These are phyloP conservation scores for Betula pendula DNA, from an alignment of 306 rosid genomes.

Conservation along the genomic window DNA sequence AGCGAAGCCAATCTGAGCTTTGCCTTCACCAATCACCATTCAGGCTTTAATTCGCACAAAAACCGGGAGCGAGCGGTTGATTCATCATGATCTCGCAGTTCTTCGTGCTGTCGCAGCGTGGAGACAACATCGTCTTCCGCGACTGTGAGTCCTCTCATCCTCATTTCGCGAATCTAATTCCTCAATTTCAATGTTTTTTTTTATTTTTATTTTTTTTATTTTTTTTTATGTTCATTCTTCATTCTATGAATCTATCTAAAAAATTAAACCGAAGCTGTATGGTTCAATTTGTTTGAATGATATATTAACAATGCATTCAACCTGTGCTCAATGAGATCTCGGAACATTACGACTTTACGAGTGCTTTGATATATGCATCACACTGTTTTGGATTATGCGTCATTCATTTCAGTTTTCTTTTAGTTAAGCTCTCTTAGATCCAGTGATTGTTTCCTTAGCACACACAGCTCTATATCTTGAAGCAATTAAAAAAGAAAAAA, in stretches of 20 bases:
- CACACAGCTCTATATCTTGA: background rate
- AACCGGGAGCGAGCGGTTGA: background rate
- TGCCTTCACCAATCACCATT: background rate
- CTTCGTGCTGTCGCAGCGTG: slow-evolving; percentile 55
- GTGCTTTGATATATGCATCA: too few species aligned
- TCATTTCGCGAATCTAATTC: background rate
- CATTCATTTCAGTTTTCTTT: background rate
- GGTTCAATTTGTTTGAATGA: background rate
- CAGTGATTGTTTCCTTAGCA: background rate
- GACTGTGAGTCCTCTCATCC: slow-evolving; percentile 40
- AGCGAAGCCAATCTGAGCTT: slow-evolving; percentile 1
- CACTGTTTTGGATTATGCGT: background rate
- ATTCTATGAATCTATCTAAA: background rate
- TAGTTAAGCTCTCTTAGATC: slow-evolving; percentile 17
- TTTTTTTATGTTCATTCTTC: background rate
- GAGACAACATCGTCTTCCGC: slow-evolving; percentile 55
- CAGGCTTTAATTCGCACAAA: background rate
- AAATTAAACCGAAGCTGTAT: background rate
- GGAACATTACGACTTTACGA: background rate
- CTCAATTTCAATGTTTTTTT: background rate
- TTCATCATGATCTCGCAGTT: slow-evolving; percentile 47
- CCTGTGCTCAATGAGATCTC: background rate
- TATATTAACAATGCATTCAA: background rate
- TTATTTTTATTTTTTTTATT: background rate
- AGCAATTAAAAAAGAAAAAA: background rate